Evolutionary conservation across 176 grass and related monocot genomes (phyloP).

Genomic region (Eragrostis curvula): DNA sequence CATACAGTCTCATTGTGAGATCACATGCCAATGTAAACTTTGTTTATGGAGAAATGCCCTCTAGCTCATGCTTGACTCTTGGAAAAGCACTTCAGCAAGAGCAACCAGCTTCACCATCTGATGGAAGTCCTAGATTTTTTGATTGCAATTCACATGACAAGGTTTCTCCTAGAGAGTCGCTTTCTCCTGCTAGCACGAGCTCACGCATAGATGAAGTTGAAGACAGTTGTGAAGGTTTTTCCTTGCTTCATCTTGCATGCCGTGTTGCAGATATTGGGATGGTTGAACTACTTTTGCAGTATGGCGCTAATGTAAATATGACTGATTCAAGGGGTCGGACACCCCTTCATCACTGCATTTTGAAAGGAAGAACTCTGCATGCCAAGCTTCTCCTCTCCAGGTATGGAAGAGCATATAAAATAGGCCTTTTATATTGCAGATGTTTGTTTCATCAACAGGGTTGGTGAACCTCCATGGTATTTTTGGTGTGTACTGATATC

Average conservation of each 20-base stretch:
- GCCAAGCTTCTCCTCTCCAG: conserved; percentile 87
- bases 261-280: conserved; percentile 77
- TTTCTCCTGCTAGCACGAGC: conserved; percentile 64
- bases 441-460: conserved; percentile 29
- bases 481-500: not conserved
- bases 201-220: conserved; percentile 52
- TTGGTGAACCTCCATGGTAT: not conserved
- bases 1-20: conserved; percentile 78
- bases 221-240: conserved; percentile 76
- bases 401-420: conserved; percentile 45
- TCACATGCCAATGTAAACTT: conserved; percentile 81
- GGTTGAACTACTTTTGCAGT: conserved; percentile 94
- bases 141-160: conserved; percentile 62
- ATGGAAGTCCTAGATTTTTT: conserved; percentile 56
- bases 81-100: conserved; percentile 80
- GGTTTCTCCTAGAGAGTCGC: conserved; percentile 43
- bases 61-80: conserved; percentile 51
- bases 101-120: conserved; percentile 53
- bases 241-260: conserved; percentile 95
- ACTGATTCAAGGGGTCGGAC: conserved; percentile 74
- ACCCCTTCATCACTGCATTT: conserved; percentile 88
- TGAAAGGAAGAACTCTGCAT: conserved; percentile 72
- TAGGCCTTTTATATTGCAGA: conserved; percentile 11
- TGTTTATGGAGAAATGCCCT: conserved; percentile 54
- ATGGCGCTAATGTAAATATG: conserved; percentile 83